phyloP scores from a whole-genome alignment of 305 asterid genomes.

The Euphrasia arctica region DNA sequence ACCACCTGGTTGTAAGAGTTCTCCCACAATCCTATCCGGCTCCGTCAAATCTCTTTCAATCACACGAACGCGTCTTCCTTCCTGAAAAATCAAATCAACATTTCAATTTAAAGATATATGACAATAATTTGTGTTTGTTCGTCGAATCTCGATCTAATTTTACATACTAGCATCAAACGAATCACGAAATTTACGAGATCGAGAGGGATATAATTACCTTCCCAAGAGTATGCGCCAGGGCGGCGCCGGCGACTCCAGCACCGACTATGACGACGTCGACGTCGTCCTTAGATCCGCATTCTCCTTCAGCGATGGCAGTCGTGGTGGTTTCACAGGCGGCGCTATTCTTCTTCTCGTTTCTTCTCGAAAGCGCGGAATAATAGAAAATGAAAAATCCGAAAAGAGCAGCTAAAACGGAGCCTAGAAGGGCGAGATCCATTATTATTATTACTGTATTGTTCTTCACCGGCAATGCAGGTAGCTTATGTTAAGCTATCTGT shows the following conservation, averaged over 20 bases:
- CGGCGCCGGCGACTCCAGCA: constrained; percentile 96
- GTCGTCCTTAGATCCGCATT: constrained; percentile 42
- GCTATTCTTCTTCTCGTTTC: constrained; percentile 19
- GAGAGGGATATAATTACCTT: constrained; percentile 38
- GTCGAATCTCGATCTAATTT: background rate
- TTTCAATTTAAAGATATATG: background rate
- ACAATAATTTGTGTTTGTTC: background rate
- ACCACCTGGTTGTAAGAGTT: constrained; percentile 90
- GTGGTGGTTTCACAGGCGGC: constrained; percentile 21
- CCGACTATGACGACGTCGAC: constrained; percentile 70
- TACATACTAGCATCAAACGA: background rate
- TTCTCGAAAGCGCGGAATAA: constrained; percentile 22
- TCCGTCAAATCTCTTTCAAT: constrained; percentile 83
- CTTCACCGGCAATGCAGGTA: constrained; percentile 42
- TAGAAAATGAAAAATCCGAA: constrained; percentile 28
- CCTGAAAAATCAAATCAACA: constrained; percentile 41
- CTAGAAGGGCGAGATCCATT: constrained; percentile 34
- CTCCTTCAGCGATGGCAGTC: constrained; percentile 42
- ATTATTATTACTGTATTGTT: constrained; percentile 11
- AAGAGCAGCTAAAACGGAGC: constrained; percentile 30
- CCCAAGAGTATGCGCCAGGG: constrained; percentile 93
- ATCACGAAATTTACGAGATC: background rate
- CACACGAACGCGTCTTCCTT: constrained; percentile 71
- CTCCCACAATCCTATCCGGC: constrained; percentile 91
- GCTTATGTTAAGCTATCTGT: constrained; percentile 18